phyloP scores from a whole-genome alignment of 2,329 filamentous ascomycete species.

The Lachnellula suecica region DNA sequence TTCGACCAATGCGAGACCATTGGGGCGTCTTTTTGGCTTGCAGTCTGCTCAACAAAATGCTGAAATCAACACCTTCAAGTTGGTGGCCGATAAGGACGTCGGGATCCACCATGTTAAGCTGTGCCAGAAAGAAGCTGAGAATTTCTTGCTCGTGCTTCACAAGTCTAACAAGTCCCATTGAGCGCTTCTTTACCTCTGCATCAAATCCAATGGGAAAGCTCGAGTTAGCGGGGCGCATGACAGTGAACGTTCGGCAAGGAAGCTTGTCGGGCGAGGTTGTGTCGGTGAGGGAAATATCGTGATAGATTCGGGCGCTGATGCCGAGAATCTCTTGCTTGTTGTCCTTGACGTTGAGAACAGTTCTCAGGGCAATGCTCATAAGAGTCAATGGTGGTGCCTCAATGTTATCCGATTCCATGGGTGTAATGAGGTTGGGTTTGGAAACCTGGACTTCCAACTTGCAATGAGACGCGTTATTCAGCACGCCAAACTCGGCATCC shows the following conservation, averaged over 20 bases:
- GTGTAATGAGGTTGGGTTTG: slow-evolving; percentile 73
- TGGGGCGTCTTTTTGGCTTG: slow-evolving; percentile 88
- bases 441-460: slow-evolving; percentile 86
- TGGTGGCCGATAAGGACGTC: slow-evolving; percentile 94
- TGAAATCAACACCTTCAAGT: slow-evolving; percentile 96
- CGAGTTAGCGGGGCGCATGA: slow-evolving; percentile 77
- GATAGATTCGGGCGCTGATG: slow-evolving; percentile 89
- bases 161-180: slow-evolving; percentile 74
- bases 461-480: slow-evolving; percentile 95
- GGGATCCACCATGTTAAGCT: slow-evolving; percentile 84
- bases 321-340: slow-evolving; percentile 97
- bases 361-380: slow-evolving; percentile 93
- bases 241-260: slow-evolving; percentile 85
- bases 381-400: slow-evolving; percentile 86
- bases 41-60: slow-evolving; percentile 81
- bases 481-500: slow-evolving; percentile 75
- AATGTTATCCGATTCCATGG: slow-evolving; percentile 75
- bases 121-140: slow-evolving; percentile 83
- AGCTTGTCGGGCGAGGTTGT: slow-evolving; percentile 87
- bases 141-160: slow-evolving; percentile 84
- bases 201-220: slow-evolving; percentile 88
- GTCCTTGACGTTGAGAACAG: slow-evolving; percentile 82
- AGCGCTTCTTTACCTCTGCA: slow-evolving; percentile 65
- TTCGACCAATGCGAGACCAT: slow-evolving; percentile 89
- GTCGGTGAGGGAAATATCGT: slow-evolving; percentile 83